Percentiles rank a stretch among this genome's conserved stretches.
phyloP scores from a whole-genome alignment of 2,329 filamentous ascomycete species.

The Stachybotrys chartarum region DNA sequence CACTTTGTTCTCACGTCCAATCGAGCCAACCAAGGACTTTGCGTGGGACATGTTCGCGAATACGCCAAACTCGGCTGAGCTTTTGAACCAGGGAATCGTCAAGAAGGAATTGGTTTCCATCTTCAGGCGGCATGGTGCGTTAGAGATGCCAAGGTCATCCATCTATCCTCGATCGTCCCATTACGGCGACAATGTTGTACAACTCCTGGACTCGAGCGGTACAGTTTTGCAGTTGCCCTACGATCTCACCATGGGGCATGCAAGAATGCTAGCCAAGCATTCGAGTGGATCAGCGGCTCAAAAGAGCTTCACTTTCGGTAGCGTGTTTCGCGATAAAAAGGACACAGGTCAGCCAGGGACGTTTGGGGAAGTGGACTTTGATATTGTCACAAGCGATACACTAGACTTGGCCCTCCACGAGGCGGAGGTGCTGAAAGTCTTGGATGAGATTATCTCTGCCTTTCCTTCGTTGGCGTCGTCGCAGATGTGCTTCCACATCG shows the following conservation, averaged over 20 bases:
- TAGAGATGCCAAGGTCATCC: conserved; percentile 67
- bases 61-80: conserved; percentile 47
- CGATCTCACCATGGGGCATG: conserved; percentile 84
- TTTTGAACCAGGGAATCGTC: conserved; percentile 65
- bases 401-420: conserved; percentile 83
- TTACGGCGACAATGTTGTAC: conserved; percentile 67
- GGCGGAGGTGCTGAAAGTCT: conserved; percentile 86
- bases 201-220: conserved; percentile 74
- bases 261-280: conserved; percentile 72
- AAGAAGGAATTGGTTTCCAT: conserved; percentile 69
- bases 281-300: conserved; percentile 54
- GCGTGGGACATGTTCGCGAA: conserved; percentile 64
- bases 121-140: conserved; percentile 82
- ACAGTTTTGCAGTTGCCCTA: conserved; percentile 92
- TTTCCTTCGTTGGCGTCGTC: conserved; percentile 68
- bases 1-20: conserved; percentile 71
- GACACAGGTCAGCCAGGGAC: conserved; percentile 75
- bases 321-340: conserved; percentile 73
- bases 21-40: conserved; percentile 74
- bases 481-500: conserved; percentile 82
- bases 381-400: conserved; percentile 80
- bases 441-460: conserved; percentile 80
- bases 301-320: conserved; percentile 80
- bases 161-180: conserved; percentile 78
- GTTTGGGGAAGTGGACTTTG: conserved; percentile 89